Evolutionary conservation across 371 early-diverging fungal genomes (phyloP), one percentile per base, ranked within the genome.

Genomic region (Parasitella parasitica): DNA sequence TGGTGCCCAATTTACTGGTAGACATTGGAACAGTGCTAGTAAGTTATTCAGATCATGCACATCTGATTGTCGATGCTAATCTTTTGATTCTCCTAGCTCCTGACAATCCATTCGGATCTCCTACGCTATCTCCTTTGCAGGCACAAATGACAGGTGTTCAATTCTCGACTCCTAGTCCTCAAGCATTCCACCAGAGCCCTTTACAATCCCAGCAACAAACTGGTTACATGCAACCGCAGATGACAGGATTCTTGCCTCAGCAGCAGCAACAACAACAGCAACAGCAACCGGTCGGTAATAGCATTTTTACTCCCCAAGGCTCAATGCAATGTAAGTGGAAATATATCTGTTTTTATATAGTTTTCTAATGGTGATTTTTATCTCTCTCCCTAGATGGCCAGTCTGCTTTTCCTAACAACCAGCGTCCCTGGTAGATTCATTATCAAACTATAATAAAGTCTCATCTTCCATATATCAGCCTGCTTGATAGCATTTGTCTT

Each of bases 11-110:
- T 65, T 76, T 26, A 84, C 85, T 7, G 85, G 82, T 46, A 79
- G 83, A 52, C 77, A 72, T 63, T 85, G 83, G 85, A 72, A 68
- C 52, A 66, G 61, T 54, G 77, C 85, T 6, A 83, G 82, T 77
- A 83, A 66, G 81, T 75, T 6, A 13, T 7, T 27, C n/a, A n/a
- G n/a, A n/a, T n/a, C n/a, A n/a, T n/a, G n/a, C n/a, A n/a, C n/a
- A n/a, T n/a, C n/a, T n/a, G 26, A 39, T 22, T 52, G 51, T 32
- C n/a, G 18, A 12, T 20, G 2, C 26, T 26, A 20, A 28, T 28
- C 18, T 6, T 2, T n/a, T 41, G 7, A 9, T 13, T 56, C 5
- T 35, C 38, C 53, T 35, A 64, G 50, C 48, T 41, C 65, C 39
- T 55, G 64, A 18, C 16, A 70, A 85, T 52, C 85, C 85, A 35